Evolutionary conservation across 2,329 filamentous ascomycete genomes (phyloP), one percentile per base, ranked within the genome.

Genomic region (Stagonosporopsis tanaceti): DNA sequence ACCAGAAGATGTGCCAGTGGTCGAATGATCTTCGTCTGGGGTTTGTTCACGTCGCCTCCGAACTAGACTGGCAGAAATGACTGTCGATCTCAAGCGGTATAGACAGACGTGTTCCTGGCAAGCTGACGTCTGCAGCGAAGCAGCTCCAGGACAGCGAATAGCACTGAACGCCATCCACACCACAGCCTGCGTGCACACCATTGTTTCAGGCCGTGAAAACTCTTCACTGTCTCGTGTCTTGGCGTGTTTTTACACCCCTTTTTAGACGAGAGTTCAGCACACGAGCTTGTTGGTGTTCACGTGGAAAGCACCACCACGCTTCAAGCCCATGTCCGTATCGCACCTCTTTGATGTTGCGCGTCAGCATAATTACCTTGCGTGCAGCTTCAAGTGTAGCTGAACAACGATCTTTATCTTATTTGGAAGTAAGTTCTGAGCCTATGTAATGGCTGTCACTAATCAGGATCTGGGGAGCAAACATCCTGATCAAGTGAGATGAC

Each of bases 121-220:
- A 14, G 5, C 30, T 32, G 22, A 40, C 35, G 17, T 42, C 20
- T 34, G 42, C 28, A 45, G n/a, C 12, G 14, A 15, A 14, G 14
- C 25, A 44, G 22, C 39, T 7, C 11, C 5, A 4, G 22, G 12
- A 15, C n/a, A 39, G 37, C 47, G 27, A 41, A 40, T 50, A 37
- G 12, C 37, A 28, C 12, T 17, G 32, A 27, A 34, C 25, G 25
- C 37, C 47, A 32, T 28, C 47, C 47, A 32, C 46, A 48, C 47
- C 37, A 50, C 28, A 27, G 41, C 22, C 14, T 35, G 28, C 15
- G 9, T 8, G 12, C 20, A 35, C 37, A 35, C 20, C 22, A 50
- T 42, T 46, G 47, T 41, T 40, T 50, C 47, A 50, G 47, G 27
- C 47, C 20, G 20, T 12, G 32, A 30, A 41, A 34, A 41, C 11